A percentile compares a stretch with the other conserved stretches of the same genome.
phyloP scores from a whole-genome alignment of 2,329 filamentous ascomycete genomes.

The Alternaria gaisen region DNA sequence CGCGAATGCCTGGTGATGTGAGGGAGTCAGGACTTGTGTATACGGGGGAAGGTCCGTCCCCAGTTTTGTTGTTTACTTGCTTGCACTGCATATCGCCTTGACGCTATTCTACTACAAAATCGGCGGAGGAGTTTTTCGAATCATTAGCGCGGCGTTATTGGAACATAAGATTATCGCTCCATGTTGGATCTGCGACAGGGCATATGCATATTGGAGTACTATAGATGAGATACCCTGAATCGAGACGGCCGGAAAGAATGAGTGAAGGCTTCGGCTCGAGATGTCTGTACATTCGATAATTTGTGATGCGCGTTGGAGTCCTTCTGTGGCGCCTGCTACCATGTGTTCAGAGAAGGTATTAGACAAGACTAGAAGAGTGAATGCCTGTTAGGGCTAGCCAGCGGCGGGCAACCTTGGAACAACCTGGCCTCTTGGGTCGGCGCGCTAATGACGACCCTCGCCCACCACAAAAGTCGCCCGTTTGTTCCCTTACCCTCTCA shows the following conservation, averaged over 20 bases:
- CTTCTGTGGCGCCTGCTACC: not conserved
- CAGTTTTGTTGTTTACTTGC: constrained; percentile 6
- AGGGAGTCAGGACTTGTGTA: constrained; percentile 19
- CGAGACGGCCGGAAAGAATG: constrained; percentile 2
- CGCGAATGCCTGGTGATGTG: constrained; percentile 58
- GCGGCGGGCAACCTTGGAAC: constrained; percentile 13
- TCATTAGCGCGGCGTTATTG: constrained; percentile 37
- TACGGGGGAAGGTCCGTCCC: not conserved
- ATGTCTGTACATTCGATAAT: not conserved
- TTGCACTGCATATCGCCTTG: constrained; percentile 4
- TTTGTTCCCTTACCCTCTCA: constrained; percentile 17
- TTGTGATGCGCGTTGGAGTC: not conserved
- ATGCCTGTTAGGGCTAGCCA: constrained; percentile 30
- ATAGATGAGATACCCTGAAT: constrained; percentile 39
- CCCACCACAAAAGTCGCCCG: constrained; percentile 38
- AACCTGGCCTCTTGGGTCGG: constrained; percentile 42
- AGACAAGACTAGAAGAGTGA: constrained; percentile 35
- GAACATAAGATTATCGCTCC: constrained; percentile 15
- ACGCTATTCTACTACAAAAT: not conserved
- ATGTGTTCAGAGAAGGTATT: constrained; percentile 42
- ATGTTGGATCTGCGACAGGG: not conserved
- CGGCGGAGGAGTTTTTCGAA: constrained; percentile 14
- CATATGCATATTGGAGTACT: constrained; percentile 12
- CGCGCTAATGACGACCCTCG: constrained; percentile 19
- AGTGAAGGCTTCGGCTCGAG: not conserved